Percentiles rank a stretch among this genome's conserved stretches.
These are phyloP conservation scores for Prototheca wickerhamii DNA, from an alignment of 163 green algal genomes.

Conservation along the genomic window DNA sequence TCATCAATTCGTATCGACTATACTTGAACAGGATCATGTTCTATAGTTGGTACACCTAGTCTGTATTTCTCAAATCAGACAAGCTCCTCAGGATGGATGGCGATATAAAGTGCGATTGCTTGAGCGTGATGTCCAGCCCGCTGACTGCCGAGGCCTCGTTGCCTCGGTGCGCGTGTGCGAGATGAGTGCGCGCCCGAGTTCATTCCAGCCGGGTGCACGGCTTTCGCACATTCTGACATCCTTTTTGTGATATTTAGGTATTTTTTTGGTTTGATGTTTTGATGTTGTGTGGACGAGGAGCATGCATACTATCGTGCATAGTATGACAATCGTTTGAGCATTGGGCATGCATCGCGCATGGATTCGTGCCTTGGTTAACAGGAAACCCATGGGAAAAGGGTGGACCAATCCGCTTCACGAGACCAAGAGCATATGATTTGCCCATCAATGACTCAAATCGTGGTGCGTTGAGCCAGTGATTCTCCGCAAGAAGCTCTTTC, in stretches of 20 bases:
- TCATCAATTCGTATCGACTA: conserved; percentile 26
- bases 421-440: no score
- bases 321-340: no score
- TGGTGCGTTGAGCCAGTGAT: no score
- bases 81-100: conserved; percentile 43
- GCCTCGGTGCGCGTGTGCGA: conserved; percentile 2
- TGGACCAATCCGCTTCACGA: no score
- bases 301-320: no score
- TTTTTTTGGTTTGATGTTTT: not conserved
- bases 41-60: conserved; percentile 53
- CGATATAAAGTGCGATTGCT: conserved; percentile 18
- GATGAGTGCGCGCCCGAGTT: conserved; percentile 6
- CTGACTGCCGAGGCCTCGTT: conserved; percentile 2
- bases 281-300: no score
- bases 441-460: no score
- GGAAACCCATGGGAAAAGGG: no score
- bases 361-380: no score
- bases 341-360: no score
- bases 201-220: conserved; percentile 1
- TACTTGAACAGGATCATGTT: conserved; percentile 58
- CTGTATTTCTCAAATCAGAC: conserved; percentile 45
- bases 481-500: no score
- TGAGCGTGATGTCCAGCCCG: conserved; percentile 33
- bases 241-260: not conserved
- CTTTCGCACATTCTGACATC: conserved; percentile 12